phyloP scores from a whole-genome alignment of 371 early-diverging fungal genomes.

The Neoconidiobolus thromboides region DNA sequence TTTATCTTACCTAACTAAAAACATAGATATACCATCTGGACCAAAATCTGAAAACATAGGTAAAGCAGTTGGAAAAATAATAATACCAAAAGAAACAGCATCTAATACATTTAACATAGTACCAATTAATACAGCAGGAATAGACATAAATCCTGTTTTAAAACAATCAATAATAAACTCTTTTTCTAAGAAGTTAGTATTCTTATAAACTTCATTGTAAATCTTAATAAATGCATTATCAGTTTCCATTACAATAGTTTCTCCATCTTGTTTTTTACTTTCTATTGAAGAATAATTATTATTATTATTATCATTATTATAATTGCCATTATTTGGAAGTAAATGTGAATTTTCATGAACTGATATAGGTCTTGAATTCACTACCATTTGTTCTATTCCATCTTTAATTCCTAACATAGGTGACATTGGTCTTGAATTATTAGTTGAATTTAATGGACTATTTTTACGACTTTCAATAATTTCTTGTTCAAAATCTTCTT shows the following conservation, averaged over 20 bases:
- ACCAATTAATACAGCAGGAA: constrained; percentile 82
- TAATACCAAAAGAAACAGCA: constrained; percentile 77
- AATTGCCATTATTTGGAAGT: not conserved
- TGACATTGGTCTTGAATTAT: not conserved
- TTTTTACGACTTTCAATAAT: not conserved
- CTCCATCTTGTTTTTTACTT: not conserved
- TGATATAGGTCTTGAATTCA: not conserved
- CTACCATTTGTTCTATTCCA: not conserved
- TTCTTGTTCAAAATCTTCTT: constrained; percentile 4
- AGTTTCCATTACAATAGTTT: not conserved
- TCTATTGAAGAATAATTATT: not conserved
- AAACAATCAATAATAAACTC: not conserved
- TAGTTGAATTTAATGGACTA: not conserved
- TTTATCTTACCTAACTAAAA: constrained; percentile 46
- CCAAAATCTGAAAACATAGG: constrained; percentile 61
- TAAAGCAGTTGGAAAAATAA: constrained; percentile 71
- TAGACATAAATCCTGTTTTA: constrained; percentile 12
- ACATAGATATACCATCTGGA: constrained; percentile 86
- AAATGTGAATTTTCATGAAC: not conserved
- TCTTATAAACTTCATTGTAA: constrained; percentile 4
- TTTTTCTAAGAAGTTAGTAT: not conserved
- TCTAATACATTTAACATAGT: constrained; percentile 80
- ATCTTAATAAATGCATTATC: not conserved
- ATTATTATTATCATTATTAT: too few species aligned
- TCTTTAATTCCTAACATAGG: not conserved